Conservation (phyloP, 805 yeast species). For the Cyberlindnera suaveolens region DNA sequence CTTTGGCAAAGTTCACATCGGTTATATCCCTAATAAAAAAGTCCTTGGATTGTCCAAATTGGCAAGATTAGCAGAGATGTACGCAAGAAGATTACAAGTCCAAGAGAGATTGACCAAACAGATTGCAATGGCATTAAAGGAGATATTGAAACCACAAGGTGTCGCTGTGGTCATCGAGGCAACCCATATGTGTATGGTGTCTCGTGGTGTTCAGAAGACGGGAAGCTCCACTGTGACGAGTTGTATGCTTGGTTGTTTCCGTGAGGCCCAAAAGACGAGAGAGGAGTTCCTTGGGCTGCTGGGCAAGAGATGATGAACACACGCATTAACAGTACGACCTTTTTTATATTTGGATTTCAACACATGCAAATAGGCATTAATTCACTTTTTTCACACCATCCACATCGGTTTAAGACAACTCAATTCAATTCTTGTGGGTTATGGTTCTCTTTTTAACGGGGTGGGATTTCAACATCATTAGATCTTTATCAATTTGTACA, state of each 20-base stretch:
- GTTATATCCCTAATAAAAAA: slow-evolving; percentile 92
- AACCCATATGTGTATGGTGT: slow-evolving; percentile 98
- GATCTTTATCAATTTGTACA: neutral
- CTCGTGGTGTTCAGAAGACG: slow-evolving; percentile 93
- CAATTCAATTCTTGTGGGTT: slow-evolving; percentile 1
- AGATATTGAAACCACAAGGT: slow-evolving; percentile 88
- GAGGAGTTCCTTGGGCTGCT: slow-evolving; percentile 88
- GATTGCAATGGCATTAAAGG: slow-evolving; percentile 92
- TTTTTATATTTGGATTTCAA: slow-evolving; percentile 1
- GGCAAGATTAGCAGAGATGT: slow-evolving; percentile 96
- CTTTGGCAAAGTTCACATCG: slow-evolving; percentile 94
- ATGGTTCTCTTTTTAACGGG: neutral
- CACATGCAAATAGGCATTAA: neutral
- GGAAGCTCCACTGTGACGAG: slow-evolving; percentile 92
- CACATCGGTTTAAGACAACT: neutral
- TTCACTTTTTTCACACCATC: neutral
- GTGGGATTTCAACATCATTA: slow-evolving; percentile 3
- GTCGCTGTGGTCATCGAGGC: slow-evolving; percentile 99
- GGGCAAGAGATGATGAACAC: slow-evolving; percentile 41
- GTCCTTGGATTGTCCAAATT: slow-evolving; percentile 90
- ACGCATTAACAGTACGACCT: no score
- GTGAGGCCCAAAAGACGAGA: slow-evolving; percentile 90
- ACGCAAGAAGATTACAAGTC: slow-evolving; percentile 91
- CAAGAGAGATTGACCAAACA: slow-evolving; percentile 96
- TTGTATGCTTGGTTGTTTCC: slow-evolving; percentile 95